phyloP scores from a whole-genome alignment of 2,329 filamentous ascomycete species.

The Curvularia sp. region DNA sequence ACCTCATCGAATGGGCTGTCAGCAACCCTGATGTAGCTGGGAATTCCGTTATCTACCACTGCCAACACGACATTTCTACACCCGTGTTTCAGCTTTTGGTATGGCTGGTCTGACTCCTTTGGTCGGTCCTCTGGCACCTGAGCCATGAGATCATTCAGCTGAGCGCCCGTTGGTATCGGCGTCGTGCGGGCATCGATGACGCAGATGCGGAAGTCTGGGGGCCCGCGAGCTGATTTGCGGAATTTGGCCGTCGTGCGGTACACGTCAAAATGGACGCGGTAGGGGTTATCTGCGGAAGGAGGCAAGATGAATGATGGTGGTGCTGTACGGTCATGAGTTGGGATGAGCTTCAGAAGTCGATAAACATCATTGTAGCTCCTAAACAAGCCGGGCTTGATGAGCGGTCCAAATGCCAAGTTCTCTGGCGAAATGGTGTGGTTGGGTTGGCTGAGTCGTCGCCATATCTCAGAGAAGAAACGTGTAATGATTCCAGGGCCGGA shows the following conservation, averaged over 20 bases:
- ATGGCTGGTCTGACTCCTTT: slow-evolving; percentile 63
- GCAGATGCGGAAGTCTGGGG: slow-evolving; percentile 84
- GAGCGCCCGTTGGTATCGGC: slow-evolving; percentile 72
- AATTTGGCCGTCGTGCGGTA: slow-evolving; percentile 76
- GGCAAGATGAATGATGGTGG: slow-evolving; percentile 46
- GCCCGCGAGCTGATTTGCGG: slow-evolving; percentile 78
- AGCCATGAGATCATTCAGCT: slow-evolving; percentile 75
- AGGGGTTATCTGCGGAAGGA: slow-evolving; percentile 60
- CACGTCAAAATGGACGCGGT: slow-evolving; percentile 78
- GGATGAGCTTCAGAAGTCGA: slow-evolving; percentile 75
- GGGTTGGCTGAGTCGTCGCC: slow-evolving; percentile 40
- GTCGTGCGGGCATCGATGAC: slow-evolving; percentile 79
- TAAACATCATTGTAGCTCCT: slow-evolving; percentile 72
- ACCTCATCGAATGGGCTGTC: slow-evolving; percentile 80
- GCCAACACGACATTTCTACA: slow-evolving; percentile 84
- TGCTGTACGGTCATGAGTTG: slow-evolving; percentile 68
- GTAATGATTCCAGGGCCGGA: slow-evolving; percentile 36
- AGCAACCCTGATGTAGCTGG: slow-evolving; percentile 83
- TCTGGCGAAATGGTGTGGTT: slow-evolving; percentile 26
- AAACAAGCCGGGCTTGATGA: slow-evolving; percentile 62
- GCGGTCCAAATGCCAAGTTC: slow-evolving; percentile 54
- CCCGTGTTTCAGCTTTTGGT: slow-evolving; percentile 82
- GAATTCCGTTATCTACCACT: slow-evolving; percentile 86
- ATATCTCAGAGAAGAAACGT: slow-evolving; percentile 48
- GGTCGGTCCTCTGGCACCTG: slow-evolving; percentile 75